phyloP scores from a whole-genome alignment of 1,284 basidiomycete genomes.

The Cryptococcus jaspeensis region DNA sequence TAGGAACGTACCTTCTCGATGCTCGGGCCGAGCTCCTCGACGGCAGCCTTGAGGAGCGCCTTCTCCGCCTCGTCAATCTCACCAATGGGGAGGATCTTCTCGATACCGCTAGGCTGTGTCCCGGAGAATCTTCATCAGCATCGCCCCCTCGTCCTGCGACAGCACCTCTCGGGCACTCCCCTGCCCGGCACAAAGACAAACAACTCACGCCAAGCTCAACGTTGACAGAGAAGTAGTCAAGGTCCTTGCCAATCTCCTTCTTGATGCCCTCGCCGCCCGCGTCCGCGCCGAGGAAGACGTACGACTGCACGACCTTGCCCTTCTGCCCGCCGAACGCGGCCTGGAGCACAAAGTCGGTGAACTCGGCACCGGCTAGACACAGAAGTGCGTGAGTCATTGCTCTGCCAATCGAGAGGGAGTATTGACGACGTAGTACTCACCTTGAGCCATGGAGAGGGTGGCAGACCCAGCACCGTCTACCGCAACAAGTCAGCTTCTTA shows the following conservation, averaged over 20 bases:
- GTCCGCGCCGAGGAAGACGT: constrained; percentile 69
- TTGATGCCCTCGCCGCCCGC: constrained; percentile 50
- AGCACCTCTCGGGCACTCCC: background rate
- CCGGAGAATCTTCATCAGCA: background rate
- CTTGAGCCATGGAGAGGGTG: constrained; percentile 90
- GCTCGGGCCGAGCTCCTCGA: constrained; percentile 56
- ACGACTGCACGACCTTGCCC: constrained; percentile 78
- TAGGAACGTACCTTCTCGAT: constrained; percentile 54
- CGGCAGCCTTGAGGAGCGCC: constrained; percentile 54
- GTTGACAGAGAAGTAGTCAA: constrained; percentile 86
- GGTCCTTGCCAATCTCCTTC: constrained; percentile 52
- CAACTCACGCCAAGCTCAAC: constrained; percentile 83
- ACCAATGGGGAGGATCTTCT: constrained; percentile 58
- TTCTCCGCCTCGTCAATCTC: constrained; percentile 55
- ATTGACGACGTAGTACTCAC: constrained; percentile 26
- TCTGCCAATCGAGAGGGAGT: background rate
- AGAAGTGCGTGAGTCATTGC: background rate
- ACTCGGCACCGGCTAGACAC: constrained; percentile 75
- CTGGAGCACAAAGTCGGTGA: constrained; percentile 75
- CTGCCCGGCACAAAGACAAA: too few species aligned
- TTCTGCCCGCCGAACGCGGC: constrained; percentile 80
- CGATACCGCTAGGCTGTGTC: constrained; percentile 52
- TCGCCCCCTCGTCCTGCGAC: background rate
- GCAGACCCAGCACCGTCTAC: constrained; percentile 84
- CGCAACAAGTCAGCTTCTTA: constrained; percentile 63